A percentile compares a stretch with the other conserved stretches of the same genome.
Conservation (phyloP, 495 filamentous ascomycete species). For the Echria macrotheca region DNA sequence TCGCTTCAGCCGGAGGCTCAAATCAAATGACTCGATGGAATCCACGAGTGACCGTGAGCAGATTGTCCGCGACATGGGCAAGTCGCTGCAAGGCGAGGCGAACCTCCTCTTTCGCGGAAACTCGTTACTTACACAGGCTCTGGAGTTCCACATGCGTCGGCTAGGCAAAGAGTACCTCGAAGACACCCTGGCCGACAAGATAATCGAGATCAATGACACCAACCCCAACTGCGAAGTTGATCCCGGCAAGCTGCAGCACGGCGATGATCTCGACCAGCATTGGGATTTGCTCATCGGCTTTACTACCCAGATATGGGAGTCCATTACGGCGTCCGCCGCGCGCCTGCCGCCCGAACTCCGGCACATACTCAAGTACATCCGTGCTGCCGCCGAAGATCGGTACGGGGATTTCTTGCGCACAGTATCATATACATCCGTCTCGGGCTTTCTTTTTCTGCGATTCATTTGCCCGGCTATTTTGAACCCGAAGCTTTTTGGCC, state of each 20-base stretch:
- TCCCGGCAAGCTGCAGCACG: constrained; percentile 63
- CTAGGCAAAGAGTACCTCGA: constrained; percentile 91
- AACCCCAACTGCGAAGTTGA: constrained; percentile 95
- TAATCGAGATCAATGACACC: constrained; percentile 78
- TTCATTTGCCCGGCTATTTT: constrained; percentile 96
- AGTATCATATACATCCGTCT: constrained; percentile 94
- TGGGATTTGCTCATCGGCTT: constrained; percentile 74
- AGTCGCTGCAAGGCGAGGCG: constrained; percentile 67
- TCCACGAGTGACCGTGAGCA: constrained; percentile 48
- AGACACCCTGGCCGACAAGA: constrained; percentile 77
- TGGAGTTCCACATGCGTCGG: constrained; percentile 93
- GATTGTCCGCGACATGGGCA: constrained; percentile 56
- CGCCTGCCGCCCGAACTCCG: constrained; percentile 81
- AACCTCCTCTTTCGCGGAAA: constrained; percentile 96
- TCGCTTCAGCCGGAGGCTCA: constrained; percentile 69
- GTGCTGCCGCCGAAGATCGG: constrained; percentile 89
- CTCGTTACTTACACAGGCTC: constrained; percentile 84
- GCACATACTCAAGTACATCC: constrained; percentile 84
- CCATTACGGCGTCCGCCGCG: constrained; percentile 64
- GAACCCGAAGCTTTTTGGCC: constrained; percentile 92
- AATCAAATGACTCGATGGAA: constrained; percentile 72
- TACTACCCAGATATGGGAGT: constrained; percentile 78
- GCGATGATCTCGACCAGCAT: constrained; percentile 74
- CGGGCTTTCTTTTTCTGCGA: constrained; percentile 90
- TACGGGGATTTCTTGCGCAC: constrained; percentile 93